A percentile compares a stretch with the other conserved stretches of the same genome.
These are phyloP conservation scores for Jimgerdemannia lactiflua DNA, from an alignment of 192 early-diverging fungal species.

Conservation along the genomic window DNA sequence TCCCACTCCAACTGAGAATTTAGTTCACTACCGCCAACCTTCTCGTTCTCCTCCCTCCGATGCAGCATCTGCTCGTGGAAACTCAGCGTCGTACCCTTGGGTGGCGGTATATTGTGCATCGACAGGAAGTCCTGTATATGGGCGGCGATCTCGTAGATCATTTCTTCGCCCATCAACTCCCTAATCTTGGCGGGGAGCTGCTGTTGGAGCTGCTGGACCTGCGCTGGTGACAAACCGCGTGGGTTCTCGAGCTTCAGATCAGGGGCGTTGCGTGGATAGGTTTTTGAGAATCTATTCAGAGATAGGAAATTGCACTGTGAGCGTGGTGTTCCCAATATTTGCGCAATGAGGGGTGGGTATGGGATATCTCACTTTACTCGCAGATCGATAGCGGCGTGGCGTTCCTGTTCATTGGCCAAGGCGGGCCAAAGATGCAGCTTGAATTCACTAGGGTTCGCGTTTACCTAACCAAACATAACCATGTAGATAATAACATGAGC, in stretches of 20 bases:
- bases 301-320: background rate
- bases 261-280: constrained; percentile 64
- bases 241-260: constrained; percentile 50
- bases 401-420: constrained; percentile 39
- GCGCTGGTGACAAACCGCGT: constrained; percentile 47
- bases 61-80: constrained; percentile 56
- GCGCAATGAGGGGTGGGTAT: too few species aligned
- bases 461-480: constrained; percentile 27
- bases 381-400: constrained; percentile 44
- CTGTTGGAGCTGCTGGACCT: constrained; percentile 40
- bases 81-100: constrained; percentile 47
- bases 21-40: constrained; percentile 13
- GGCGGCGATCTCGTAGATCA: constrained; percentile 64
- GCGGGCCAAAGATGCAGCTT: constrained; percentile 45
- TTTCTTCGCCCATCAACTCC: constrained; percentile 53
- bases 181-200: constrained; percentile 34
- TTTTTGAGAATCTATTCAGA: constrained; percentile 49
- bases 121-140: constrained; percentile 58
- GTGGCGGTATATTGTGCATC: constrained; percentile 45
- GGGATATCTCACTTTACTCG: constrained; percentile 48
- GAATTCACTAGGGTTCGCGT: constrained; percentile 39
- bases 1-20: too few species aligned
- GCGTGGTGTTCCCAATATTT: background rate
- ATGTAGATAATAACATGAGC: too few species aligned
- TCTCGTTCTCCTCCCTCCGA: constrained; percentile 44